Conservation (phyloP, 2,329 filamentous ascomycete species). For the Cytospora paraplurivora region DNA sequence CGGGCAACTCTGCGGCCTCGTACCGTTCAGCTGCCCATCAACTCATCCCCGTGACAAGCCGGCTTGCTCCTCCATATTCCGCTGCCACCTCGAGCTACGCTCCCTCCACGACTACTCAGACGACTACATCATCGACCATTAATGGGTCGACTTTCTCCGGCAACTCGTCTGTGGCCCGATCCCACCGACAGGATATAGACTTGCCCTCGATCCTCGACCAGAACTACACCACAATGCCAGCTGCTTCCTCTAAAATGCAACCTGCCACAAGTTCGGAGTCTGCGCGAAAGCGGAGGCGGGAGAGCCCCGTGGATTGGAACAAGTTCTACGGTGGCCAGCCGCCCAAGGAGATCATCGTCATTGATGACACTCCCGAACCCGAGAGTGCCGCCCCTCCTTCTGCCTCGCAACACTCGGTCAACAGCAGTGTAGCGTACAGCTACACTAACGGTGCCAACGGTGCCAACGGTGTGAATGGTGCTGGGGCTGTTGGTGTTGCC, state of each 20-base stretch:
- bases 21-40: slow-evolving; percentile 40
- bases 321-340: slow-evolving; percentile 82
- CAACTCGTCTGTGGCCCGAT: slow-evolving; percentile 28
- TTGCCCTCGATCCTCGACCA: slow-evolving; percentile 31
- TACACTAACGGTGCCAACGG: slow-evolving; percentile 37
- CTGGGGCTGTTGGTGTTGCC: not conserved
- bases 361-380: slow-evolving; percentile 70
- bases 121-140: slow-evolving; percentile 34
- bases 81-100: slow-evolving; percentile 30
- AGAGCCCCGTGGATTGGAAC: slow-evolving; percentile 69
- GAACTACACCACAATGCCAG: slow-evolving; percentile 43
- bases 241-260: slow-evolving; percentile 38
- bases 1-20: slow-evolving; percentile 46
- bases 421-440: slow-evolving; percentile 39
- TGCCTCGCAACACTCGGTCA: slow-evolving; percentile 42
- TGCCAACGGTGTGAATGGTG: slow-evolving; percentile 3
- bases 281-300: slow-evolving; percentile 55
- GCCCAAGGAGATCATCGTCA: slow-evolving; percentile 83
- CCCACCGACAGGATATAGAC: slow-evolving; percentile 31
- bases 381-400: slow-evolving; percentile 44
- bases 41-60: slow-evolving; percentile 44
- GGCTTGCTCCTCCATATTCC: slow-evolving; percentile 40
- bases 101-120: slow-evolving; percentile 27
- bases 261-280: slow-evolving; percentile 33
- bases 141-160: slow-evolving; percentile 28